Evolutionary conservation across 2,329 filamentous ascomycete species (phyloP).

Genomic region (Epichloe gansuensis): DNA sequence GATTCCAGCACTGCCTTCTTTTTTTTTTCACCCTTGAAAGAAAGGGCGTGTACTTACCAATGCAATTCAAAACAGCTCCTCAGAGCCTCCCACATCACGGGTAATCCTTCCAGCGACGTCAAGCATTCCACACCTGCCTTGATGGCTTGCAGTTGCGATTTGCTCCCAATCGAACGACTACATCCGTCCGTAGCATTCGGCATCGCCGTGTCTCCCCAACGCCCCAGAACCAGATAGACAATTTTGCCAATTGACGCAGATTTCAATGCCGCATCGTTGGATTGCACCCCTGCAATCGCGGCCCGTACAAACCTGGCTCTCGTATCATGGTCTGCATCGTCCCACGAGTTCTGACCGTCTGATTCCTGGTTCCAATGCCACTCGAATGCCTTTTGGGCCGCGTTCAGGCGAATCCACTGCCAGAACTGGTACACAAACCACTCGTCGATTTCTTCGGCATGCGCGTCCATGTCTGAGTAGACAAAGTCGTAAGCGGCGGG

Average conservation of each 20-base stretch:
- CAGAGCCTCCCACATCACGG: conserved; percentile 38
- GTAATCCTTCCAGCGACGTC: conserved; percentile 36
- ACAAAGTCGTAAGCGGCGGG: conserved; percentile 73
- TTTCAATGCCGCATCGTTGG: conserved; percentile 34
- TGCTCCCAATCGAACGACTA: conserved; percentile 37
- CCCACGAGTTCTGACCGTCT: conserved; percentile 41
- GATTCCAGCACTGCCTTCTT: neutral
- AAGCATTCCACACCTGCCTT: conserved; percentile 39
- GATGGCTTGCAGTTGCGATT: conserved; percentile 46
- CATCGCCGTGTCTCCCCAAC: conserved; percentile 58
- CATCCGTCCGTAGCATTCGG: conserved; percentile 26
- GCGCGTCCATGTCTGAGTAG: conserved; percentile 58
- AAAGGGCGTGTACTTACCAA: conserved; percentile 27
- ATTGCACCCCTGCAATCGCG: conserved; percentile 32
- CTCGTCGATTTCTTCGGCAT: conserved; percentile 86
- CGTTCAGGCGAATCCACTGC: conserved; percentile 67
- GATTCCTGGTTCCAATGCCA: conserved; percentile 53
- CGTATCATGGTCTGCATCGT: conserved; percentile 44
- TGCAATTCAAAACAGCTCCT: conserved; percentile 36
- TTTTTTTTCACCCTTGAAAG: no score
- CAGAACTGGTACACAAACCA: conserved; percentile 92
- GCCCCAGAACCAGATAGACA: conserved; percentile 51
- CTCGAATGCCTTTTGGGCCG: conserved; percentile 65
- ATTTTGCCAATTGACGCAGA: conserved; percentile 43
- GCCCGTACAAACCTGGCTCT: conserved; percentile 44